phyloP scores from a whole-genome alignment of 371 early-diverging fungal species.

The Actinomucor elegans region DNA sequence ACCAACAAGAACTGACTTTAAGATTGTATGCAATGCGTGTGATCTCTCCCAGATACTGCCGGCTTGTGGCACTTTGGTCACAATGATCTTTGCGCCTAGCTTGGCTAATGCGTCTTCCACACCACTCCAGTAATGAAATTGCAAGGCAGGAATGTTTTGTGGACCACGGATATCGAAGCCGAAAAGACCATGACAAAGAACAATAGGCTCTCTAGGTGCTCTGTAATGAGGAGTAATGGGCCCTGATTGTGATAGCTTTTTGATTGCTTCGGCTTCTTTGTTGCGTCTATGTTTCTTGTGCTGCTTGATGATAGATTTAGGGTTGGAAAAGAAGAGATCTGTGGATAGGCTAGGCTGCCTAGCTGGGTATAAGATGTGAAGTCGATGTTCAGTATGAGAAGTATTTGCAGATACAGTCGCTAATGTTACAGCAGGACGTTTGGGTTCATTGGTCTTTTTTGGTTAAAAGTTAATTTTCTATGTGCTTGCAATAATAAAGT shows the following conservation, averaged over 20 bases:
- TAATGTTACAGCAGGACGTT: background rate
- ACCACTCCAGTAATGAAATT: slow-evolving; percentile 90
- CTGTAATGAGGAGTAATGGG: slow-evolving; percentile 65
- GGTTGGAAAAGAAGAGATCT: slow-evolving; percentile 11
- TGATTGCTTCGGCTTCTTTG: background rate
- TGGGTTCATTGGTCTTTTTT: background rate
- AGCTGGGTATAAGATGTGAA: slow-evolving; percentile 17
- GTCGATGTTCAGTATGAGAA: background rate
- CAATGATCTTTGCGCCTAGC: slow-evolving; percentile 82
- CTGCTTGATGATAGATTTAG: background rate
- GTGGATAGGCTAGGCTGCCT: slow-evolving; percentile 7
- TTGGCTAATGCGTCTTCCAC: slow-evolving; percentile 78
- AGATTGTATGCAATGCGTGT: slow-evolving; percentile 66
- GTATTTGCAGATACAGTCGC: background rate
- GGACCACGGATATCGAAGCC: slow-evolving; percentile 87
- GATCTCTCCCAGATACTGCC: slow-evolving; percentile 83
- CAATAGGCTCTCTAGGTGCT: slow-evolving; percentile 82
- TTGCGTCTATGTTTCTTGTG: background rate
- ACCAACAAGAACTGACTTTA: slow-evolving; percentile 54
- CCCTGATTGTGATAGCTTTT: slow-evolving; percentile 15
- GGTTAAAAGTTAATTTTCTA: slow-evolving; percentile 1
- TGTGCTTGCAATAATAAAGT: slow-evolving; percentile 16
- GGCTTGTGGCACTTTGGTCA: slow-evolving; percentile 79
- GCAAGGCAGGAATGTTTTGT: slow-evolving; percentile 74
- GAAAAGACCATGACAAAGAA: slow-evolving; percentile 90